Evolutionary conservation across 2,329 filamentous ascomycete species (phyloP).

Genomic region (Zymoseptoria crescenta): DNA sequence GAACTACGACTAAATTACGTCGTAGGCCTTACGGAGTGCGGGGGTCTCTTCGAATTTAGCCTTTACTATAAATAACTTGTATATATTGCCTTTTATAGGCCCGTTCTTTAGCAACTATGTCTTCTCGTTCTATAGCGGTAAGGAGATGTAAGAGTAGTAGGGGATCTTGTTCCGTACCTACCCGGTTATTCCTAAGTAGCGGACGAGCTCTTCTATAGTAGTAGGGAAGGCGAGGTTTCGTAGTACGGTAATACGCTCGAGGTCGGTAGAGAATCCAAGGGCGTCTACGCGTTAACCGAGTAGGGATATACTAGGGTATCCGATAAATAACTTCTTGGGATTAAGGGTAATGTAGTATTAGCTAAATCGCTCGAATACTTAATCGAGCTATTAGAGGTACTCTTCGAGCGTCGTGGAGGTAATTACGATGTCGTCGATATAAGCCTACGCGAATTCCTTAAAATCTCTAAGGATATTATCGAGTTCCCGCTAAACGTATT

Average conservation of each 20-base stretch:
- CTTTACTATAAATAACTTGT: background rate
- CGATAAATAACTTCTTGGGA: background rate
- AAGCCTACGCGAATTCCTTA: background rate
- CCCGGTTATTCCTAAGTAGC: background rate
- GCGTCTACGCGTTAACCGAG: background rate
- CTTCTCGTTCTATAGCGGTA: background rate
- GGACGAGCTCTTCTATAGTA: background rate
- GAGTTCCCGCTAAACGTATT: background rate
- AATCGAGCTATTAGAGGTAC: background rate
- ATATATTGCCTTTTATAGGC: background rate
- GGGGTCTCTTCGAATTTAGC: background rate
- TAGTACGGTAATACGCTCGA: background rate
- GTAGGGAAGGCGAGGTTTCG: background rate
- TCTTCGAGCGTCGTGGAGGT: background rate
- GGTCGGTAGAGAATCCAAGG: too few relatives aligned
- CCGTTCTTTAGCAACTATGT: background rate
- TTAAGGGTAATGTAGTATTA: background rate
- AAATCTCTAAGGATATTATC: background rate
- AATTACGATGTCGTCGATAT: slow-evolving; percentile 1
- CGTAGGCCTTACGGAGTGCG: background rate
- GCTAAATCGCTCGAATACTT: background rate
- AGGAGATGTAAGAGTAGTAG: background rate
- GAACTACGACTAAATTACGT: background rate
- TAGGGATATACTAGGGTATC: background rate
- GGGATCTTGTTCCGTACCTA: background rate